Percentiles rank a stretch among this genome's conserved stretches.
Conservation (phyloP, 495 filamentous ascomycete species). For the Xylaria intraflava region DNA sequence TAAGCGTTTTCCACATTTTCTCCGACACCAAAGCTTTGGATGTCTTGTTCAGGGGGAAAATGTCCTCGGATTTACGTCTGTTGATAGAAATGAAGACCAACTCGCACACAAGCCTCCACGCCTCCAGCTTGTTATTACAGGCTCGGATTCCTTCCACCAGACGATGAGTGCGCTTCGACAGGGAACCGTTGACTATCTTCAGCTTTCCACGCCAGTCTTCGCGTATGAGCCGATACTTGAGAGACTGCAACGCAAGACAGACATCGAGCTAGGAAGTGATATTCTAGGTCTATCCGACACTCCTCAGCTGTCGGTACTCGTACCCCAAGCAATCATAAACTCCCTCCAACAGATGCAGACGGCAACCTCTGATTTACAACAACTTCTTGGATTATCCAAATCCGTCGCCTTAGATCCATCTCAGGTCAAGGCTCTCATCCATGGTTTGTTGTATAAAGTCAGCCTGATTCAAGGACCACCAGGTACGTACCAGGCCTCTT, state of each 20-base stretch:
- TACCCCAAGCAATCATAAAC: not conserved
- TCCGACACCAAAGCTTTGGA: constrained; percentile 56
- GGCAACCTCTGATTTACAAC: constrained; percentile 10
- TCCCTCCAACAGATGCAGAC: not conserved
- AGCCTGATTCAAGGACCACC: constrained; percentile 72
- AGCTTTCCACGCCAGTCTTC: constrained; percentile 62
- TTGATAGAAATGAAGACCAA: constrained; percentile 52
- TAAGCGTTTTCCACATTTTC: constrained; percentile 39
- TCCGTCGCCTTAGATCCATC: constrained; percentile 48
- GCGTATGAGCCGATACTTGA: constrained; percentile 65
- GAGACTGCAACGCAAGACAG: constrained; percentile 49
- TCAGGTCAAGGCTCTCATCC: constrained; percentile 51
- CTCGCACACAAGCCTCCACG: constrained; percentile 42
- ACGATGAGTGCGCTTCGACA: constrained; percentile 31
- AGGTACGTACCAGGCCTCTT: constrained; percentile 38
- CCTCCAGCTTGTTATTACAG: constrained; percentile 48
- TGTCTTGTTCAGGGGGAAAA: constrained; percentile 48
- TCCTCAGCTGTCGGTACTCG: constrained; percentile 10
- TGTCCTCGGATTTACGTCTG: constrained; percentile 55
- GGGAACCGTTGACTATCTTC: constrained; percentile 41
- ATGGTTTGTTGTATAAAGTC: constrained; percentile 48
- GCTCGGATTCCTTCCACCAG: constrained; percentile 27
- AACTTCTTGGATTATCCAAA: constrained; percentile 9
- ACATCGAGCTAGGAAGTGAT: constrained; percentile 27
- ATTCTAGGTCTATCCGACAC: constrained; percentile 15